These are phyloP conservation scores for Ascochyta viciae-villosae DNA, from an alignment of 2,329 filamentous ascomycete species.

Conservation along the genomic window DNA sequence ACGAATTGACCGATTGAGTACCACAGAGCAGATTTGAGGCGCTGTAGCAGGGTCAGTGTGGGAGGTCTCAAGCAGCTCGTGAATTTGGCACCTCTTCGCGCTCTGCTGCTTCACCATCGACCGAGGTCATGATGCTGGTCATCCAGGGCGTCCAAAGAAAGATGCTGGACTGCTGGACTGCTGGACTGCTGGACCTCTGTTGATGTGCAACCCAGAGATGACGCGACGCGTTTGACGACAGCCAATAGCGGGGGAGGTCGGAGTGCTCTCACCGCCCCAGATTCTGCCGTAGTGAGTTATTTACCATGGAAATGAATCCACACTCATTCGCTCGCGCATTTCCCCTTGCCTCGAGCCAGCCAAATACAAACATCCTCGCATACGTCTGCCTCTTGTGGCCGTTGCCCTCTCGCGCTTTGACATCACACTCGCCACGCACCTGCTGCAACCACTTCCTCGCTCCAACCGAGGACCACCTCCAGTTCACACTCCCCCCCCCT, in stretches of 20 bases:
- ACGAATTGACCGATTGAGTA: slow-evolving; percentile 66
- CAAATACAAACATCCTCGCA: slow-evolving; percentile 9
- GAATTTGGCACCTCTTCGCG: slow-evolving; percentile 40
- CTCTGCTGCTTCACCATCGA: slow-evolving; percentile 30
- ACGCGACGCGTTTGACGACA: slow-evolving; percentile 29
- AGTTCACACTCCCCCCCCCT: background rate
- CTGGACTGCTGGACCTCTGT: background rate
- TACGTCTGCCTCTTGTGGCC: background rate
- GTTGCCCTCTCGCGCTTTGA: background rate
- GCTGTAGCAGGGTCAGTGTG: slow-evolving; percentile 49
- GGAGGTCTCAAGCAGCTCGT: background rate
- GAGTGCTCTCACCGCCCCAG: slow-evolving; percentile 3
- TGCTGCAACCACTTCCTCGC: background rate
- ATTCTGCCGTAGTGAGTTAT: slow-evolving; percentile 7
- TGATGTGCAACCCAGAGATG: slow-evolving; percentile 3
- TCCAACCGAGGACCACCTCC: background rate
- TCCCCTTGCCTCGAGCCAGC: slow-evolving; percentile 2
- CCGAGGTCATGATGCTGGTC: slow-evolving; percentile 32
- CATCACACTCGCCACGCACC: background rate
- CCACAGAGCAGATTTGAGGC: slow-evolving; percentile 53
- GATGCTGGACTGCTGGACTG: background rate
- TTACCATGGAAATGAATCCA: background rate
- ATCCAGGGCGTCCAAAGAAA: background rate
- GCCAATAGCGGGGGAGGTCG: slow-evolving; percentile 25
- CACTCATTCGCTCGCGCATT: background rate